phyloP scores from a whole-genome alignment of 2,329 filamentous ascomycete species.

The Hypoxylon sp. region DNA sequence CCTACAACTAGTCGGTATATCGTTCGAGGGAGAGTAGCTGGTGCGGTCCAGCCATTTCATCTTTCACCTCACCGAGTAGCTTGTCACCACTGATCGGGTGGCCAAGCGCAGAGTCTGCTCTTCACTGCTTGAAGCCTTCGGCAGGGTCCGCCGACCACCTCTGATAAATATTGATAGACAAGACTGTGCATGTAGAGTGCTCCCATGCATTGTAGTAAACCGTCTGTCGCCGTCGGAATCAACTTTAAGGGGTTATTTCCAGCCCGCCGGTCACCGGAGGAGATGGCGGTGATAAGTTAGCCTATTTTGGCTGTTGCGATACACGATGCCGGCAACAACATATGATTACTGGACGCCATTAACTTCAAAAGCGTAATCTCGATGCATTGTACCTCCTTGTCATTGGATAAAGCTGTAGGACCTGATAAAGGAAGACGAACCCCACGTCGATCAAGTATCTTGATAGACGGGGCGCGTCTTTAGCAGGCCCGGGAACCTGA shows the following conservation, averaged over 20 bases:
- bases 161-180: too few relatives aligned
- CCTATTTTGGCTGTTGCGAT: not conserved
- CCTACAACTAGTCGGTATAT: too few relatives aligned
- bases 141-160: too few relatives aligned
- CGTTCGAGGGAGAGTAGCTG: too few relatives aligned
- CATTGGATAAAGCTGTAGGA: slow-evolving; percentile 14
- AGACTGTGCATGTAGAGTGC: too few relatives aligned
- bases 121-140: too few relatives aligned
- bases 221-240: slow-evolving; percentile 12
- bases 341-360: slow-evolving; percentile 1
- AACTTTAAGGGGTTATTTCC: slow-evolving; percentile 1
- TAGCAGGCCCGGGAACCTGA: not conserved
- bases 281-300: slow-evolving; percentile 14
- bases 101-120: too few relatives aligned
- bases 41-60: too few relatives aligned
- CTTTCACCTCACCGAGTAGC: too few relatives aligned
- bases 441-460: slow-evolving; percentile 21
- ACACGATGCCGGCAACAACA: not conserved
- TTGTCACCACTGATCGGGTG: too few relatives aligned
- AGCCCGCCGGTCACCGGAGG: slow-evolving; percentile 41
- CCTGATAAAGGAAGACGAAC: slow-evolving; percentile 4
- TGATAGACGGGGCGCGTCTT: too few relatives aligned
- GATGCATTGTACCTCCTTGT: not conserved
- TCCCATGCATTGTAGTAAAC: not conserved
- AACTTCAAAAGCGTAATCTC: not conserved